Percentiles rank a stretch among this genome's conserved stretches.
These are phyloP conservation scores for Monosiga brevicollis DNA, from an alignment of 78 protist species.

Conservation along the genomic window DNA sequence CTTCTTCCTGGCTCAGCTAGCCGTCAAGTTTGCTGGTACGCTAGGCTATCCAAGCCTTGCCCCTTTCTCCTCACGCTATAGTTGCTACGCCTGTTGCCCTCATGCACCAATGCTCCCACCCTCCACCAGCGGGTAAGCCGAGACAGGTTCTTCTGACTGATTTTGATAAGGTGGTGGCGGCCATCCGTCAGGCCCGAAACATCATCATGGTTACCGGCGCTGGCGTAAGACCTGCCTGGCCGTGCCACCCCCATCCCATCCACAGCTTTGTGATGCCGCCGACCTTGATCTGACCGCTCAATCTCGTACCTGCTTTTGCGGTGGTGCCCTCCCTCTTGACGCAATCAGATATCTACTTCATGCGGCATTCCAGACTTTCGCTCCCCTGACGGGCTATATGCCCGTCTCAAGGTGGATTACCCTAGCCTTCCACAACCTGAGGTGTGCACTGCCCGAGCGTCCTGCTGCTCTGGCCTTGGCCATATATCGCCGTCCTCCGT, in stretches of 20 bases:
- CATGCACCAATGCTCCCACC: no score
- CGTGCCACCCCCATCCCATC: not conserved
- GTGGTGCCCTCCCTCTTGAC: slow-evolving; percentile 25
- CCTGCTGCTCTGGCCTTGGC: not conserved
- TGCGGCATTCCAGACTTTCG: slow-evolving; percentile 46
- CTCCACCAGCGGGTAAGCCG: no score
- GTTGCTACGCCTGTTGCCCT: no score
- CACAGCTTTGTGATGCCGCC: slow-evolving; percentile 23
- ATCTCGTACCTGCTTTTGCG: slow-evolving; percentile 5
- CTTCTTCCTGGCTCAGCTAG: no score
- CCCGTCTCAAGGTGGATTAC: not conserved
- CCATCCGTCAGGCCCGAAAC: not conserved
- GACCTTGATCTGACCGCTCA: slow-evolving; percentile 21
- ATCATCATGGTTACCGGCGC: not conserved
- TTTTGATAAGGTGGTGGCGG: not conserved
- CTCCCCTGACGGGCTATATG: not conserved
- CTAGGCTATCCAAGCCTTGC: no score
- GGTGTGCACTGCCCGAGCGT: not conserved
- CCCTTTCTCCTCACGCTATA: no score
- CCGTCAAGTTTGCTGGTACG: no score
- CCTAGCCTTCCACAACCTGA: slow-evolving; percentile 7
- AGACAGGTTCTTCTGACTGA: not conserved
- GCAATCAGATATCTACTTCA: not conserved
- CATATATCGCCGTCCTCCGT: not conserved
- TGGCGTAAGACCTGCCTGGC: not conserved